phyloP scores from a whole-genome alignment of 352 stramenopile species.

The Elongisporangium undulatum region DNA sequence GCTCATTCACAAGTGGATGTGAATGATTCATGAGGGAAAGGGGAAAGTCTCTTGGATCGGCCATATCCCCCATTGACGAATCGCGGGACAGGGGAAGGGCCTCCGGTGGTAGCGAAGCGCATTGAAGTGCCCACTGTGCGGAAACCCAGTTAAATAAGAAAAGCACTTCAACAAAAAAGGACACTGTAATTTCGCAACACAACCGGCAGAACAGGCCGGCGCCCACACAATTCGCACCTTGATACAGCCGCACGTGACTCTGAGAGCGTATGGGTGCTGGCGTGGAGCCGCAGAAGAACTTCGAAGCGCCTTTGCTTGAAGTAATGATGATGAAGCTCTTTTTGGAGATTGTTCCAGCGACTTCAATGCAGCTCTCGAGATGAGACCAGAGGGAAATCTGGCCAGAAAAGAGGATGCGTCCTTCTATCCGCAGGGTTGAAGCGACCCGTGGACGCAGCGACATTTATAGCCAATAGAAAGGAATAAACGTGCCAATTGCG shows the following conservation, averaged over 20 bases:
- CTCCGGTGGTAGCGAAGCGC: not conserved
- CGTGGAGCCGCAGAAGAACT: not conserved
- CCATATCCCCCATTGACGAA: not conserved
- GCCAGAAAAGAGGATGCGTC: not conserved
- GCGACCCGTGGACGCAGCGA: not conserved
- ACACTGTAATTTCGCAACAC: not conserved
- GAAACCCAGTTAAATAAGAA: not conserved
- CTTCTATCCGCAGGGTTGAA: not conserved
- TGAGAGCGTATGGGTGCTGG: not conserved
- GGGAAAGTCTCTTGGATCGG: not conserved
- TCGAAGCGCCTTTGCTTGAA: not conserved
- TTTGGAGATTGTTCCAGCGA: conserved; percentile 1
- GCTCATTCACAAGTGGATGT: not conserved
- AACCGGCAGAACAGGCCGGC: not conserved
- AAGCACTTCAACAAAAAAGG: not conserved
- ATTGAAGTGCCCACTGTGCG: not conserved
- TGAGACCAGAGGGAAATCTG: not conserved
- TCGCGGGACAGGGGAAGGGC: not conserved
- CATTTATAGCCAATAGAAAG: not conserved
- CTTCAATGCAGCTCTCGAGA: not conserved
- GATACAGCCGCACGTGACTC: not conserved
- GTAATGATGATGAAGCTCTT: conserved; percentile 1
- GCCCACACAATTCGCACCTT: not conserved
- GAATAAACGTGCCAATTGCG: not conserved
- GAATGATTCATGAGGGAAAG: not conserved